Conservation (phyloP, 2,329 filamentous ascomycete species). For the Xylaria multiplex region DNA sequence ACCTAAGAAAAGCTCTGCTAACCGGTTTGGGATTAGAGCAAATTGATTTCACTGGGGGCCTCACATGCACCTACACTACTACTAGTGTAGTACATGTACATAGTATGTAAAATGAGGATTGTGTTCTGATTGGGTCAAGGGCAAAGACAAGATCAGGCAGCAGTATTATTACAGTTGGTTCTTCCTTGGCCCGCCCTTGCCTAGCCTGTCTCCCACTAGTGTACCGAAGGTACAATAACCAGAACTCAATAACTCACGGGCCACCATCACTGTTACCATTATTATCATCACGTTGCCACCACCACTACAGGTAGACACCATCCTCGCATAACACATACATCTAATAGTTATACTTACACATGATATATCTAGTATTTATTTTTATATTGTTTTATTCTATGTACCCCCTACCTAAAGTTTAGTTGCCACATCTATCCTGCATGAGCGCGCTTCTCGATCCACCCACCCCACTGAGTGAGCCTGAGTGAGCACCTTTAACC, state of each 20-base stretch:
- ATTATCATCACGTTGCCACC: too few relatives aligned
- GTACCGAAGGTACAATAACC: too few relatives aligned
- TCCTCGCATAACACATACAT: too few relatives aligned
- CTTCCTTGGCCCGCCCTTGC: too few relatives aligned
- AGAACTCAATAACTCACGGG: too few relatives aligned
- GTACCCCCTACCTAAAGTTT: neutral
- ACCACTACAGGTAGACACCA: too few relatives aligned
- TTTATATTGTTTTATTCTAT: too few relatives aligned
- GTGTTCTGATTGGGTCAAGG: neutral
- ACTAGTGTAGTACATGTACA: too few relatives aligned
- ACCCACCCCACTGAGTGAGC: slow-evolving; percentile 1
- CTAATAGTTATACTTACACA: too few relatives aligned
- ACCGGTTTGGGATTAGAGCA: neutral
- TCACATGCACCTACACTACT: slow-evolving; percentile 23
- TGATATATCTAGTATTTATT: too few relatives aligned
- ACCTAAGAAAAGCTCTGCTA: neutral
- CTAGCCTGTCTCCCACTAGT: neutral
- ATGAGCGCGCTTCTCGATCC: slow-evolving; percentile 6
- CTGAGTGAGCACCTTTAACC: neutral
- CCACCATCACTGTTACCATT: too few relatives aligned
- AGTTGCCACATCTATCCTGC: neutral
- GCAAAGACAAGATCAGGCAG: slow-evolving; percentile 32
- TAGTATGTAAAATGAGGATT: neutral
- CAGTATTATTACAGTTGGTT: slow-evolving; percentile 27
- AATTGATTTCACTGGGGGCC: neutral